Evolutionary conservation across 2,329 filamentous ascomycete genomes (phyloP).

Genomic region (Beauveria asiatica): DNA sequence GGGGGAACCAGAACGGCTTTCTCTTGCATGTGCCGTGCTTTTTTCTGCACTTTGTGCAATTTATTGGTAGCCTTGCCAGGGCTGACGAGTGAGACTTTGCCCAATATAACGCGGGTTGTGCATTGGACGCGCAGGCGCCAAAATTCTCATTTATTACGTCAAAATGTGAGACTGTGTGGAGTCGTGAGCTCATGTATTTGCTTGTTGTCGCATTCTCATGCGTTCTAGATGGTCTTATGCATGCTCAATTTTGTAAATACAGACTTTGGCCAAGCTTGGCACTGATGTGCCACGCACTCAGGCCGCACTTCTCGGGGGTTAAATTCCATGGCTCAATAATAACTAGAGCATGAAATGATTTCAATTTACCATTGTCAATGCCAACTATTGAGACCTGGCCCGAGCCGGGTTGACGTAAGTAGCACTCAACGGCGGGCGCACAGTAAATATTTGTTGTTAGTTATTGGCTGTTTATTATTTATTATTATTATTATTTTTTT

Average conservation of each 20-base stretch:
- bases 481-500: too few species aligned
- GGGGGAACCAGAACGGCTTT: too few species aligned
- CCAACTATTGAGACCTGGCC: background rate
- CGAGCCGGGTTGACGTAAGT: background rate
- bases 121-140: too few species aligned
- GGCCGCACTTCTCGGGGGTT: background rate
- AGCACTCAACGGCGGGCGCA: background rate
- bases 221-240: background rate
- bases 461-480: too few species aligned
- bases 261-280: too few species aligned
- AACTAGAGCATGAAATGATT: too few species aligned
- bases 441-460: background rate
- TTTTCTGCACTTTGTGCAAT: too few species aligned
- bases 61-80: too few species aligned
- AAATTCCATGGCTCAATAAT: background rate
- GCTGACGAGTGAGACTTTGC: too few species aligned
- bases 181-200: background rate
- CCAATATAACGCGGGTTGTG: too few species aligned
- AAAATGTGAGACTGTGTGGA: background rate
- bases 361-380: background rate
- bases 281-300: too few species aligned
- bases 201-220: background rate
- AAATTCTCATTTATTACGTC: background rate
- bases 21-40: too few species aligned
- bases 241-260: background rate